Conservation (phyloP, 1,139 yeast species). For the Oligophagozyma castellii region DNA sequence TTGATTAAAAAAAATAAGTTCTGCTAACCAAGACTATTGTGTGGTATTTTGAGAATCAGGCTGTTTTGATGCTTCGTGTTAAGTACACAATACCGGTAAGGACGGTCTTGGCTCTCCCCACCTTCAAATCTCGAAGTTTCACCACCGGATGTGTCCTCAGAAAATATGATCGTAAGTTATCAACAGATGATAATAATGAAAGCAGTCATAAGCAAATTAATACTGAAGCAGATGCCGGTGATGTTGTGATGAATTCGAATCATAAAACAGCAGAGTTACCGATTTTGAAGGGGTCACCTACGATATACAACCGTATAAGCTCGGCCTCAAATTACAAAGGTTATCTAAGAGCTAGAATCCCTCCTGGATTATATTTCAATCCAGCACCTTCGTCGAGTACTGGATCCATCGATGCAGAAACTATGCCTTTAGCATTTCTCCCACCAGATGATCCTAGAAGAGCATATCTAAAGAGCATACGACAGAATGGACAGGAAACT, state of each 20-base stretch:
- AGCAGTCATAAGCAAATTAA: too few species aligned
- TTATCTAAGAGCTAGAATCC: constrained; percentile 18
- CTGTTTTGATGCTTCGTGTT: too few species aligned
- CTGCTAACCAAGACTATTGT: too few species aligned
- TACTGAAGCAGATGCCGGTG: constrained; percentile 2
- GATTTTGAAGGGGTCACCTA: constrained; percentile 17
- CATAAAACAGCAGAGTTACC: constrained; percentile 10
- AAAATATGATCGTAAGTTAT: constrained; percentile 11
- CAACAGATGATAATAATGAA: too few species aligned
- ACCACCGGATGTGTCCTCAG: constrained; percentile 1
- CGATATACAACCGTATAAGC: constrained; percentile 19
- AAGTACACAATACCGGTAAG: too few species aligned
- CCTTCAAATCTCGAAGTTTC: too few species aligned
- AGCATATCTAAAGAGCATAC: constrained; percentile 2
- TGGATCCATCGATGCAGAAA: constrained; percentile 24
- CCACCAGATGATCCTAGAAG: constrained; percentile 20
- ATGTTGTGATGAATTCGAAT: constrained; percentile 9
- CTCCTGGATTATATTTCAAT: constrained; percentile 19
- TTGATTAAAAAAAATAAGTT: too few species aligned
- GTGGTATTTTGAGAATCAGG: too few species aligned
- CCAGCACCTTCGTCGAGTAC: constrained; percentile 22
- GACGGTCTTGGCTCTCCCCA: too few species aligned
- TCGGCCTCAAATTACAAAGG: constrained; percentile 24
- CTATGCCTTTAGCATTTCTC: constrained; percentile 22
- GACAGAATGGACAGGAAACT: constrained; percentile 6